Evolutionary conservation across 441 rosid genomes (phyloP), one percentile per base, ranked within the genome.

Genomic region (Euphorbia neoarborescens): DNA sequence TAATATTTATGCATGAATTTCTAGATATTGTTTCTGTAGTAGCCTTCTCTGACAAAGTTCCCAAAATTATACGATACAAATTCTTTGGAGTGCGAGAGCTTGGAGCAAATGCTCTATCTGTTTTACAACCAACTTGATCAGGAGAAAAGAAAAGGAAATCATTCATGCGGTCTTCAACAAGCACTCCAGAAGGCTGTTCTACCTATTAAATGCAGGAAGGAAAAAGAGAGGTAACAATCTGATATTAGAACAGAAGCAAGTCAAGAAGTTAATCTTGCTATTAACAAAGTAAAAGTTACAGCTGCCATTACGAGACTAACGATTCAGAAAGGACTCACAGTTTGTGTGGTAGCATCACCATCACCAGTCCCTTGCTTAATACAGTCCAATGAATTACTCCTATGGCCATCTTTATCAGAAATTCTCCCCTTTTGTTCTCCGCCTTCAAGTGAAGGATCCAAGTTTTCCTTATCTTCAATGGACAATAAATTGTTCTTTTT

Each of bases 121-220:
- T 72, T 65, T 71, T 87, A 19, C 74, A 53, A 71, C 82, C 84
- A 80, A 59, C 75, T 81, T 83, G 88, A 77, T 88, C 81, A 76
- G 95, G 91, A 78, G 98, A 90, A 78, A 84, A 84, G 64, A 84
- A 65, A 34, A 76, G 78, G 57, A 76, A 40, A 77, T 89, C 86
- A 74, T 76, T 83, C 68, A 80, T 56, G 68, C 87, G 84, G 61
- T 77, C 89, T 69, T 90, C 97, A 66, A 77, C 70, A 73, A 82
- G 88, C 69, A 81, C 75, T 48, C 79, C 86, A 61, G 82, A 74
- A 75, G 83, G 78, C 85, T 78, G 86, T 73, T 79, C 85, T 69
- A 79, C 83, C 90, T 83, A 84, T 24, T 44, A 77, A 51, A 54
- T 67, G 12, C 12, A 24, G 30, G 35, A 61, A 40, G 40, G 5